Evolutionary conservation across 805 yeast genomes (phyloP), one percentile per base, ranked within the genome.

Genomic region (Komagataella mondaviorum): DNA sequence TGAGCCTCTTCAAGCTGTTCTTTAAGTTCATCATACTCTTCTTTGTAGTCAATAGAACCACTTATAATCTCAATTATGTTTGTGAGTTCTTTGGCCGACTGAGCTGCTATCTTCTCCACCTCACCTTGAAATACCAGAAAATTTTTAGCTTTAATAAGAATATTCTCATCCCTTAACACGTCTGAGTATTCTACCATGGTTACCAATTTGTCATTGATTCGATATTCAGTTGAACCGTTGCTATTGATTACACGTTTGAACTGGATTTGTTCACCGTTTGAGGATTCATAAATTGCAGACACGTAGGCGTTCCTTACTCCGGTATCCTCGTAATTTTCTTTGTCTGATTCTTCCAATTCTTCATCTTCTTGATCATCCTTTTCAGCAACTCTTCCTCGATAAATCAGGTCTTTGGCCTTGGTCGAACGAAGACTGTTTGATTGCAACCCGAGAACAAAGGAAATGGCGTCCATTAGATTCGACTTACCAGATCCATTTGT

Each of bases 401-500:
- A 88, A 1, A 91, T 79, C 61, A 93, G 73, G 57, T 91, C 97
- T 49, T 75, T 78, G 59, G 88, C 64, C 51, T 79, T 77, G 10
- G 74, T 70, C 1, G 96, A 87, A 58, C 99, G 76, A 53, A 93
- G 71, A 52, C 86, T 90, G 16, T 73, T 68, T 18, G 88, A 77
- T 57, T 84, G 72, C 48, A 91, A 81, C 23, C 99, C 99, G 44
- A 93, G 73, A 6, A 91, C 98, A 65, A 93, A 93, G 39, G 95
- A 75, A 74, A 93, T 81, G 4, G 97, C 88, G 64, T 95, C 99
- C 64, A 93, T 93, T 56, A 93, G 97, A 62, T 95, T 93, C 14
- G 98, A 90, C 67, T 93, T 93, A 2, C 99, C 99, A 10, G 96
- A 85, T 6, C 99, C 99, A 72, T 93, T 93, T n/a, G 98, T 98